Percentiles rank a stretch among this genome's conserved stretches.
Evolutionary conservation across 129 eudicot genomes (phyloP).

Genomic region (Artemisia tridentata): DNA sequence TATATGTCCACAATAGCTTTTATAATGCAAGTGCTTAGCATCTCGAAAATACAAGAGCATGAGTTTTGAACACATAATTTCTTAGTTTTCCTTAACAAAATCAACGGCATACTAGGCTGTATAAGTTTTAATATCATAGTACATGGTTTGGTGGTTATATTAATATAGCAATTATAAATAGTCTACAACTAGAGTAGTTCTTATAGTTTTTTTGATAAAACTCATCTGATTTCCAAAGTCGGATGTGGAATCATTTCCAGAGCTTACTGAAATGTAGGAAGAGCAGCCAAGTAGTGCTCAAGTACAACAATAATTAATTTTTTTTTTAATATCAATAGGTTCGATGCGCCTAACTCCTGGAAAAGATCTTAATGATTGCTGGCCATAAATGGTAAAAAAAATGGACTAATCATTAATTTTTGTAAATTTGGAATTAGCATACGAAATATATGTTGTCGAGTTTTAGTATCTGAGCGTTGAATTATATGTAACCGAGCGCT

Average conservation of each 20-base stretch:
- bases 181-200: slow-evolving; percentile 11
- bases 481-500: no score
- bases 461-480: no score
- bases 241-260: not conserved
- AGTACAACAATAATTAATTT: not conserved
- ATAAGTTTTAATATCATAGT: slow-evolving; percentile 5
- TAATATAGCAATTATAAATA: slow-evolving; percentile 1
- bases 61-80: not conserved
- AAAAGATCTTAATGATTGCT: no score
- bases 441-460: no score
- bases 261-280: not conserved
- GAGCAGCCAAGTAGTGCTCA: not conserved
- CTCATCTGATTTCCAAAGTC: slow-evolving; percentile 10
- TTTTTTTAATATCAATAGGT: not conserved
- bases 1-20: not conserved
- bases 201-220: not conserved
- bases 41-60: not conserved
- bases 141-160: not conserved
- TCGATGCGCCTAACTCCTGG: no score
- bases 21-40: not conserved
- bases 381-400: no score
- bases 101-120: slow-evolving; percentile 4
- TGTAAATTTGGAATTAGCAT: no score
- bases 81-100: not conserved
- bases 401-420: no score